Evolutionary conservation across 805 yeast species (phyloP).

Genomic region (Schizosaccharomyces cryophilus): DNA sequence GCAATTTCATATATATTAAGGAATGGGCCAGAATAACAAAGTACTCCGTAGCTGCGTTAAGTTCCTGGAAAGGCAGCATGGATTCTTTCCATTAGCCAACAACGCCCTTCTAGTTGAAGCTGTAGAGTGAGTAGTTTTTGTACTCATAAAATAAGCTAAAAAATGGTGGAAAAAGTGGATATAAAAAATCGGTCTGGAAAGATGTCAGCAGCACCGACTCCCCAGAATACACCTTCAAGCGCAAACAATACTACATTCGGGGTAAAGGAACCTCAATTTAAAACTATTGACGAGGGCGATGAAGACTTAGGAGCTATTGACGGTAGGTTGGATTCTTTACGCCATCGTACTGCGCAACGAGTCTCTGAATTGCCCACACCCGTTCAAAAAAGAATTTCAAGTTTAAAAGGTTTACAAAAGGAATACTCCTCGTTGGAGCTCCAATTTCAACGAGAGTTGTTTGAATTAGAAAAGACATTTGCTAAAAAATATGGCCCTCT

Average conservation of each 20-base stretch:
- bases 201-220: conserved; percentile 48
- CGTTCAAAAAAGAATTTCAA: conserved; percentile 55
- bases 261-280: not conserved
- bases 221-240: conserved; percentile 92
- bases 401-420: conserved; percentile 59
- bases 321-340: conserved; percentile 60
- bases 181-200: not conserved
- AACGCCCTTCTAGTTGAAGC: too few relatives aligned
- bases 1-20: too few relatives aligned
- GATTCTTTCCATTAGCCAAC: too few relatives aligned
- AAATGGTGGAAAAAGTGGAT: conserved; percentile 1
- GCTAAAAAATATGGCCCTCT: conserved; percentile 50
- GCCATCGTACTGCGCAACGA: conserved; percentile 73
- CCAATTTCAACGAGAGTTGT: conserved; percentile 70
- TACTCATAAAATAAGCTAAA: not conserved
- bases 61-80: too few relatives aligned
- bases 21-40: too few relatives aligned
- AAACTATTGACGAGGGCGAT: conserved; percentile 1
- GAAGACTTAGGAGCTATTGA: conserved; percentile 32
- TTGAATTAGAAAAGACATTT: conserved; percentile 65
- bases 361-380: conserved; percentile 46
- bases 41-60: too few relatives aligned
- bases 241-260: conserved; percentile 19
- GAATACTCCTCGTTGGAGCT: conserved; percentile 65
- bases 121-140: too few relatives aligned